Evolutionary conservation across 352 stramenopile genomes (phyloP), one percentile per base, ranked within the genome.

Genomic region (Thalassiosira delicatula): DNA sequence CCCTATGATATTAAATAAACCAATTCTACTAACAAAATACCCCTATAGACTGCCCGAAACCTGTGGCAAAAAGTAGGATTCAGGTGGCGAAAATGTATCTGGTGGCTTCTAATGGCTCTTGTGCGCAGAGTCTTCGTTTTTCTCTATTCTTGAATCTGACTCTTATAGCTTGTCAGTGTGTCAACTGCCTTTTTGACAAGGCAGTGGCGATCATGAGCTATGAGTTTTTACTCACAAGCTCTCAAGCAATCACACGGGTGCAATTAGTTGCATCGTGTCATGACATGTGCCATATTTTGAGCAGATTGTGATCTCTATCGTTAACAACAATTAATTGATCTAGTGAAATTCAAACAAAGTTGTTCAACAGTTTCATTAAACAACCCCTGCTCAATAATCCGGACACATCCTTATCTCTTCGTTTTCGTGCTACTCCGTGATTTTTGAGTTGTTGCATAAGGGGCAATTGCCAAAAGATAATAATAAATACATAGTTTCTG

Each of bases 281-380:
- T 49, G 17, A 49, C 40, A 49, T 49, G 8, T 49, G 40, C 8
- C 17, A 17, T 17, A 8, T 56, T 56, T 27, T 21, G n/a, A 56
- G 25, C 25, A 12, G 25, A 17, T 56, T 56, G 25, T 56, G 25
- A 21, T 56, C 46, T 56, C 25, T n/a, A n/a, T n/a, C n/a, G n/a
- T n/a, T n/a, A n/a, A n/a, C n/a, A n/a, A n/a, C n/a, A n/a, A 21
- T 23, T 21, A 21, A 56, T 21, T 56, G 46, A 12, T 56, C 17
- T 56, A 56, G 46, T 56, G 46, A 56, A 56, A 56, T 27, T 56
- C 46, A 56, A 56, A 56, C 46, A 56, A 27, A 21, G 46, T 56
- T 56, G 46, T 56, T 56, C 46, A 56, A 56, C 40, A 49, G 8
- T 56, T 17, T 49, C 40, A 49, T 17, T 49, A 17, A 17, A 17